Evolutionary conservation across 2,329 filamentous ascomycete species (phyloP).

Genomic region (Stagonosporopsis rhizophila): DNA sequence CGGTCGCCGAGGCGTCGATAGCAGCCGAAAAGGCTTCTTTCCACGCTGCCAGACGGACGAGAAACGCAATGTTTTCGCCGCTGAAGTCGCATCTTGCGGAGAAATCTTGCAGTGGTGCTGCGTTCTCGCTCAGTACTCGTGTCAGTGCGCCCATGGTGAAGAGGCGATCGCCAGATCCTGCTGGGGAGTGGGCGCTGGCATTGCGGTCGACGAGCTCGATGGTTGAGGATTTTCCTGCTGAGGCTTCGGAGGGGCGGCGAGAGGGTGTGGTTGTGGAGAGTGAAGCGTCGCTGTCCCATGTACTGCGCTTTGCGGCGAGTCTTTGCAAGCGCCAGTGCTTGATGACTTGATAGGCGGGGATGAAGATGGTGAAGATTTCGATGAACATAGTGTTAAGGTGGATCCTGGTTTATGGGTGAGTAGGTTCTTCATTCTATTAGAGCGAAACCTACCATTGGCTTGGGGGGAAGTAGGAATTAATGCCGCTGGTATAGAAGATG

Average conservation of each 20-base stretch:
- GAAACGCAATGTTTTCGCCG: constrained; percentile 28
- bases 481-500: constrained; percentile 17
- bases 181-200: background rate
- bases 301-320: background rate
- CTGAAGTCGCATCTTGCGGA: constrained; percentile 24
- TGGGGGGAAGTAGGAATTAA: constrained; percentile 26
- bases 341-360: constrained; percentile 26
- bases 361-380: constrained; percentile 25
- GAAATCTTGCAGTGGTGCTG: constrained; percentile 24
- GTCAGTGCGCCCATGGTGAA: constrained; percentile 18
- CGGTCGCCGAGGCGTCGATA: background rate
- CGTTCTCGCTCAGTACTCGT: constrained; percentile 21
- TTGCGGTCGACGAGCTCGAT: constrained; percentile 17
- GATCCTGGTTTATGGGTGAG: constrained; percentile 16
- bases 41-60: constrained; percentile 15
- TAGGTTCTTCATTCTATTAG: no score
- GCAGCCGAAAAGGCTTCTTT: background rate
- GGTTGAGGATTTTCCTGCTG: constrained; percentile 5
- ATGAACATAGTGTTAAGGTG: constrained; percentile 28
- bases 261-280: background rate
- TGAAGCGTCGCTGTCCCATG: constrained; percentile 2
- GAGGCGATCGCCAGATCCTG: constrained; percentile 11
- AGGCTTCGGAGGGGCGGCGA: background rate
- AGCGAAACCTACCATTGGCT: constrained; percentile 26
- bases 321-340: constrained; percentile 14